Evolutionary conservation across 192 early-diverging fungal genomes (phyloP), one percentile per base, ranked within the genome.

Genomic region (Chytriomyces sp.): DNA sequence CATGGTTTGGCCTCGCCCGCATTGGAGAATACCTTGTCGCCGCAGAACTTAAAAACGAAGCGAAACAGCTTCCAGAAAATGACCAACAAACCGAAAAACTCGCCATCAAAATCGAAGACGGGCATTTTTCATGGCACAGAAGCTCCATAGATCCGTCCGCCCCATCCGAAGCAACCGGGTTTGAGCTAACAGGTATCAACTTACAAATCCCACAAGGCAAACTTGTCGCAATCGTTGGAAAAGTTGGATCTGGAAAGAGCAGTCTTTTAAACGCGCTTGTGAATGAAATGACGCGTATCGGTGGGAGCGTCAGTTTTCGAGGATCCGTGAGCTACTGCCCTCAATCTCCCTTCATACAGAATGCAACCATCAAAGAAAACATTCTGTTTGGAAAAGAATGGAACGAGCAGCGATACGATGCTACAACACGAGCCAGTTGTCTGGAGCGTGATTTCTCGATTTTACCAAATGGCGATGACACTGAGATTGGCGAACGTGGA

Each of bases 321-420:
- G 91, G 91, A 0, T 82, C 71, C 6, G 85, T 98, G 20, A 91
- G 86, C 18, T 96, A 95, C 76, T 85, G 87, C n/a, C 87, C 91
- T 47, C 96, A 96, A 82, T 85, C 88, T 28, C 88, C 95, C 2
- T 97, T 94, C 94, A 93, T 97, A 57, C 92, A 93, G 82, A 93
- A 84, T 61, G 79, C 93, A 64, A 89, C 90, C 20, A 53, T 88
- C 5, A 64, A 81, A 73, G 78, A 82, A 43, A 90, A 96, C 72
- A 91, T 96, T 71, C 73, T 88, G 35, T 94, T 94, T 89, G 84
- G 91, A 0, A 80, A 82, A 7, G 83, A 86, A 0, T 92, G 82
- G 65, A 85, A 94, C 35, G 72, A 77, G 20, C 80, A 82, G 18
- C 82, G 84, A 45, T 97, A 96, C 63, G 72, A 85, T 5, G 80